Base-by-base conservation (phyloP, 345 rosid species). In the Moricandia moricandioides region DNA sequence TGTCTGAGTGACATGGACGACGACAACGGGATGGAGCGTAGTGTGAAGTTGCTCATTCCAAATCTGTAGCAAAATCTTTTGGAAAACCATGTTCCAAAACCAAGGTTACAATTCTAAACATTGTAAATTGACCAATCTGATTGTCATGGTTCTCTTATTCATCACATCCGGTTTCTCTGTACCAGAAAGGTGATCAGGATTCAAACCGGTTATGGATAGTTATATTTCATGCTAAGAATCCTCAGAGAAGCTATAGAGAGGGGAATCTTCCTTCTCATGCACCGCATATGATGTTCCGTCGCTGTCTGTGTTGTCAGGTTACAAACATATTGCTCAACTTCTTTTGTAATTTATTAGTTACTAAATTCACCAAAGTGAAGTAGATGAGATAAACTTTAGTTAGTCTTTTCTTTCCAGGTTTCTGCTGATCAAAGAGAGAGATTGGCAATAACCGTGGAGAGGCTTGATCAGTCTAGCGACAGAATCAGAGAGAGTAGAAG, bases 401-500 rank as follows among this genome's bases (percentile, higher is more conserved):
- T 26, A 7, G 39, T 56, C 37, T 57, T 24, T 37, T 14, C 8
- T 11, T 40, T 62, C 13, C 71, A 90, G 96, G 90, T 82, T 59
- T 84, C 95, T 6, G 83, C 88, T 6, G 91, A 88, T 73, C 94
- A 90, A 79, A 83, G 88, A 83, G 88, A 78, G 76, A 85, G 94
- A 72, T 34, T 87, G 79, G 69, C 89, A 56, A 85, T 86, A 86
- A 77, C 90, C 7, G 88, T 91, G 0, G 98, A 90, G 80, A 87
- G 95, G 73, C n/a, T 92, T 59, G 82, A 87, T 75, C 88, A 86
- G 29, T 84, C 96, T n/a, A 82, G 88, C 39, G 90, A 87, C 10
- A 84, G 90, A 81, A 88, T 90, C 39, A 90, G 81, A 78, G 91
- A 92, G 65, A 84, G 98, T 78, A 85, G 93, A 83, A 90, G 90